Conservation (phyloP, 495 filamentous ascomycete genomes). For the Gamarada debralockiae region DNA sequence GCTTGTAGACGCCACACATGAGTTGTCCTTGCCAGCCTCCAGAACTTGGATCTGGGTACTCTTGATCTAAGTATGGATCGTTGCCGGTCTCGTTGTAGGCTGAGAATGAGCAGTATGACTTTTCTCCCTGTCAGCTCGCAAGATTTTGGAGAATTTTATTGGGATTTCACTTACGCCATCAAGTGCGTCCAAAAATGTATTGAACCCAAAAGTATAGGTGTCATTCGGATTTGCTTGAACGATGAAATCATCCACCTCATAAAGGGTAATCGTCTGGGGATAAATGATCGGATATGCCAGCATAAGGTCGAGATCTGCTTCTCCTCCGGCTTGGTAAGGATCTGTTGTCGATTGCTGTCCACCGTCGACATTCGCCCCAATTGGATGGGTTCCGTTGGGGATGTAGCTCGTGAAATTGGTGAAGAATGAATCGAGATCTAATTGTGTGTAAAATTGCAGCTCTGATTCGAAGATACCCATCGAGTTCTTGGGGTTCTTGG, state of each 20-base stretch:
- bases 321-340: slow-evolving; percentile 8
- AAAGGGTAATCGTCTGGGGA: slow-evolving; percentile 15
- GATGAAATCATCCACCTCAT: slow-evolving; percentile 18
- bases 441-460: slow-evolving; percentile 36
- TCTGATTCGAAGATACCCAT: slow-evolving; percentile 30
- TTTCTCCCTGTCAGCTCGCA: too few species aligned
- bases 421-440: slow-evolving; percentile 59
- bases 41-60: slow-evolving; percentile 49
- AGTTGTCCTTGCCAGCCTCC: slow-evolving; percentile 53
- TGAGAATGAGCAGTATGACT: slow-evolving; percentile 50
- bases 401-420: slow-evolving; percentile 35
- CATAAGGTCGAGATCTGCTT: slow-evolving; percentile 10
- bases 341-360: slow-evolving; percentile 7
- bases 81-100: slow-evolving; percentile 38
- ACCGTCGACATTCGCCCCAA: slow-evolving; percentile 13
- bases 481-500: slow-evolving; percentile 21
- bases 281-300: slow-evolving; percentile 10
- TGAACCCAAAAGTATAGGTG: slow-evolving; percentile 32
- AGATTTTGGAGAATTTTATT: neutral
- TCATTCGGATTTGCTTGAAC: slow-evolving; percentile 28
- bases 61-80: slow-evolving; percentile 34
- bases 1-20: slow-evolving; percentile 56
- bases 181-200: slow-evolving; percentile 58
- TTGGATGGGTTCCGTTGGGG: slow-evolving; percentile 22
- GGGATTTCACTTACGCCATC: slow-evolving; percentile 47